Evolutionary conservation across 257 asterid genomes (phyloP), one percentile per base, ranked within the genome.

Genomic region (Salvia rosmarinus): DNA sequence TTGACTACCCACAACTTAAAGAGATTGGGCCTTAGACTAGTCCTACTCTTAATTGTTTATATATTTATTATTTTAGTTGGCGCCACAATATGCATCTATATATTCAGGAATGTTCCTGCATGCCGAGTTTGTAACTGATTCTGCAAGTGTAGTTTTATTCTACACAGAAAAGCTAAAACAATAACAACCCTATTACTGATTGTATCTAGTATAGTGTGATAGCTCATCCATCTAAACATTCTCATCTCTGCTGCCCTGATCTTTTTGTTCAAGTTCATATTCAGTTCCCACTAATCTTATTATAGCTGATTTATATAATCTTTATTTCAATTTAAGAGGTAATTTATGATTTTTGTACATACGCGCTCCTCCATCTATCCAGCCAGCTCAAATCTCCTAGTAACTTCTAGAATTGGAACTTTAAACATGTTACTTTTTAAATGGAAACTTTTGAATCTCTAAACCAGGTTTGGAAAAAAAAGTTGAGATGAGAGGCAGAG

Each of bases 401-500:
- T 5, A 47, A n/a, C 32, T 20, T 51, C 58, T 51, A 51, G 57
- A 56, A 12, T 4, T 6, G 21, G 39, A 54, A 54, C 61, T 52
- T 52, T 25, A 12, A 54, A 25, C 0, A 2, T 25, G 40, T 12
- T 56, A 25, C 39, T 25, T 25, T 56, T 25, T 56, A 56, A 11
- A 56, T 32, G 23, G n/a, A 25, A 56, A 3, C 3, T 51, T 58
- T n/a, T 58, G 65, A n/a, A 58, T 42, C 39, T 28, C 55, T 21
- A 51, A 51, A 0, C 32, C 8, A 51, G 58, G 9, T 6, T n/a
- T 14, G 6, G 32, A 17, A 16, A 46, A 8, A 11, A 30, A 30
- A 16, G 8, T 44, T 66, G 59, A 47, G 71, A 49, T 47, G 61
- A 30, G n/a, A n/a, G n/a, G n/a, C n/a, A n/a, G n/a, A n/a, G n/a